These are phyloP conservation scores for Sclerotinia subarctica DNA, from an alignment of 2,329 filamentous ascomycete species.

Conservation along the genomic window DNA sequence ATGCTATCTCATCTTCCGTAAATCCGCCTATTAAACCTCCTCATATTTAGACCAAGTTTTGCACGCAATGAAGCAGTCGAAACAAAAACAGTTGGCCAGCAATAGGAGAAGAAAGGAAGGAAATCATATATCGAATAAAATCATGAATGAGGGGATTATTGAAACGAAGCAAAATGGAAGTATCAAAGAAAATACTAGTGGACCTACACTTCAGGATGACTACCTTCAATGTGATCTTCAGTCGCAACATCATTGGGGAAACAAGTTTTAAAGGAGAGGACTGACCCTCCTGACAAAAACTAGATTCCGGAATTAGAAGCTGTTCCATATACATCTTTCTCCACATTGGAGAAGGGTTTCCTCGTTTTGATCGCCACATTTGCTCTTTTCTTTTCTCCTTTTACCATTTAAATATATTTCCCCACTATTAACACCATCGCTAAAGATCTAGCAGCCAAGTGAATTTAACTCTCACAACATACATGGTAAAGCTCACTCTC, in stretches of 20 bases:
- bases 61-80: not conserved
- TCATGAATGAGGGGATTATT: not conserved
- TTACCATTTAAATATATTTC: conserved; percentile 54
- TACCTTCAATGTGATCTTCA: not conserved
- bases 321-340: conserved; percentile 35
- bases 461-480: conserved; percentile 42
- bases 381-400: conserved; percentile 32
- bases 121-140: not conserved
- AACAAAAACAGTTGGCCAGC: not conserved
- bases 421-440: conserved; percentile 51
- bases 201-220: not conserved
- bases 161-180: not conserved
- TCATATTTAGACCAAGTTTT: too few relatives aligned
- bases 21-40: too few relatives aligned
- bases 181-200: not conserved
- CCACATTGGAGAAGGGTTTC: conserved; percentile 41
- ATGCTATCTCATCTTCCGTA: not conserved
- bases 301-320: not conserved
- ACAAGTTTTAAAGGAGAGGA: not conserved
- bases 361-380: conserved; percentile 43
- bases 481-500: conserved; percentile 34
- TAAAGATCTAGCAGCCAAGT: conserved; percentile 44
- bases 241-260: not conserved
- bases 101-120: not conserved
- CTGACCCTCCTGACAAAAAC: not conserved